Base-by-base conservation (phyloP, 2,329 filamentous ascomycete species). In the Penicillium corylophilum region DNA sequence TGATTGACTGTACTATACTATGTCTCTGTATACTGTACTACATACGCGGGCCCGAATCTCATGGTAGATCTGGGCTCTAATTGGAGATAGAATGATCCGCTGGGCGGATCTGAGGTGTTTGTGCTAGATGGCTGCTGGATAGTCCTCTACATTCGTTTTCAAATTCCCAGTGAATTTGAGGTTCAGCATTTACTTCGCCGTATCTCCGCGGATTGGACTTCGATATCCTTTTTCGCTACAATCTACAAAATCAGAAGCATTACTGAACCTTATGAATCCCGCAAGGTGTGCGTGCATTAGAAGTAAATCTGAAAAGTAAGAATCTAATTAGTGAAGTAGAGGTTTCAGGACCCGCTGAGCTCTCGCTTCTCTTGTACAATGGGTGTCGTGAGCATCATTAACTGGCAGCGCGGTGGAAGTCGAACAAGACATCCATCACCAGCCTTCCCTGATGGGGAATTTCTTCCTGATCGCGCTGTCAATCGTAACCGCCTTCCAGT, bases 191-290 rank as follows among this genome's bases (percentile, higher is more conserved):
- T 42, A 44, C 18, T 26, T n/a, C 31, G 16, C 52, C 48, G 47
- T 50, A 53, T 54, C 18, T 26, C 18, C 35, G n/a, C 52, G 49
- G 45, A 53, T 54, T 54, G 59, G 59, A 59, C 56, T 62, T 61
- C 51, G 53, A 53, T 54, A 59, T 61, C 59, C 54, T 51, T 42
- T 43, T 46, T 48, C 36, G 45, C 20, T 16, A 48, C 24, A 20
- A 47, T 13, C 33, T 33, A 47, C 6, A 38, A 13, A 44, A 20
- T 23, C 24, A 33, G 16, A 35, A 35, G 33, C 33, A 36, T 36
- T 20, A 20, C 6, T 18, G 10, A 16, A 10, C 26, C 26, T 28
- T n/a, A 7, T 18, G 4, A 5, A 20, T 13, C 4, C 1, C 18
- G 26, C 26, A 13, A 22, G 10, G 9, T 1, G n/a, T n/a, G n/a